Base-by-base conservation (phyloP, 2,329 filamentous ascomycete species). In the Verticillium klebahnii region DNA sequence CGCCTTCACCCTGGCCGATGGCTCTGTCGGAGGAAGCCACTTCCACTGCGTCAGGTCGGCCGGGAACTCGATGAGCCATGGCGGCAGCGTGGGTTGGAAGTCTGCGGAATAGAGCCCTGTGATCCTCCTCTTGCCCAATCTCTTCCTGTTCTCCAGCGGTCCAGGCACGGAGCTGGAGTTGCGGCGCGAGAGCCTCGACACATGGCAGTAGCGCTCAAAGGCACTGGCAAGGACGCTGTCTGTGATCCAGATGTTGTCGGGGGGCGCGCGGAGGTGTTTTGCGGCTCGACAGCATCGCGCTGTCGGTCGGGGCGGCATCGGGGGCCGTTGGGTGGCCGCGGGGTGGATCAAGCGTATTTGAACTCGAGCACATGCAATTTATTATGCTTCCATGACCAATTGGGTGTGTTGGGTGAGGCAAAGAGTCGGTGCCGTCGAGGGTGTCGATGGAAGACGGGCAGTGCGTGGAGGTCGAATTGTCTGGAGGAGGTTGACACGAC, bases 161-260 rank as follows among this genome's bases (percentile, higher is more conserved):
- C 84, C 84, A 0, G 81, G 80, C 7, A 80, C 75, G 31, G 79
- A 82, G 67, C 74, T 73, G 56, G 68, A 70, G 17, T 69, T 67
- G 39, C 75, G 73, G 19, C 68, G 68, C 32, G 61, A 62, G 55
- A 62, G 55, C 40, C 63, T 62, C 8, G 73, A 75, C 1, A 70
- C 63, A 45, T 68, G 65, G 59, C 70, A 77, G 68, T 78, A 82
- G 19, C 78, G 75, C 56, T 80, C 77, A 66, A 86, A 84, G 2
- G 81, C 80, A 59, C 75, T 72, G 29, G 75, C 72, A 15, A 89
- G 78, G 29, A 83, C 67, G 56, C 83, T 77, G 67, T 90, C 87
- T 34, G 82, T 80, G 64, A 89, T 80, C 85, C 86, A 89, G 66
- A 87, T 69, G 54, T 77, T 74, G 59, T 83, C 80, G 62, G 67